Conservation (phyloP, 208 protist genomes). For the Tritrichomonas foetus region DNA sequence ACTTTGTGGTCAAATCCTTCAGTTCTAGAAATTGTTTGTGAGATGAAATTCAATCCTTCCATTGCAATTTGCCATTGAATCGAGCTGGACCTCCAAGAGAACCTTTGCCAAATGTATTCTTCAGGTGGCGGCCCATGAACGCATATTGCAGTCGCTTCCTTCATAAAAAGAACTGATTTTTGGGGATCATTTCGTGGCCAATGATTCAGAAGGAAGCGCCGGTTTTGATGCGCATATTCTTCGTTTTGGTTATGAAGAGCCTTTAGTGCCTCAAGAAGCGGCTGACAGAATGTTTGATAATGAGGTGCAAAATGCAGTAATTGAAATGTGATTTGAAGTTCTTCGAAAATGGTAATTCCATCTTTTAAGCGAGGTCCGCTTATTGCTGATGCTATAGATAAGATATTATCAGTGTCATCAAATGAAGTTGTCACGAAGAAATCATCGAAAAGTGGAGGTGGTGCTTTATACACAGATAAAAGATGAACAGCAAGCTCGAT, state of each 20-base stretch:
- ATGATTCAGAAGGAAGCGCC: background rate
- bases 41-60: background rate
- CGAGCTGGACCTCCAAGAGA: background rate
- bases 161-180: background rate
- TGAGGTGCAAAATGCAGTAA: background rate
- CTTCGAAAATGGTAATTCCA: background rate
- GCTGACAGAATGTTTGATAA: conserved; percentile 3
- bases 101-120: background rate
- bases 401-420: background rate
- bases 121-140: background rate
- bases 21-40: background rate
- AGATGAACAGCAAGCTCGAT: background rate
- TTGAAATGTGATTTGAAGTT: background rate
- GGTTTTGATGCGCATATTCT: background rate
- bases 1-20: background rate
- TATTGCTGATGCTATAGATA: background rate
- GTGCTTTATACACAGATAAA: background rate
- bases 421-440: background rate
- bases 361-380: background rate
- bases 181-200: conserved; percentile 20
- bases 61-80: conserved; percentile 33
- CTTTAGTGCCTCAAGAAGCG: background rate
- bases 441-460: background rate
- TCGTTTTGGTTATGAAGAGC: background rate
- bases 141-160: background rate